A percentile compares a stretch with the other conserved stretches of the same genome.
phyloP scores from a whole-genome alignment of 163 green algal genomes.

The Scenedesmus sp. region DNA sequence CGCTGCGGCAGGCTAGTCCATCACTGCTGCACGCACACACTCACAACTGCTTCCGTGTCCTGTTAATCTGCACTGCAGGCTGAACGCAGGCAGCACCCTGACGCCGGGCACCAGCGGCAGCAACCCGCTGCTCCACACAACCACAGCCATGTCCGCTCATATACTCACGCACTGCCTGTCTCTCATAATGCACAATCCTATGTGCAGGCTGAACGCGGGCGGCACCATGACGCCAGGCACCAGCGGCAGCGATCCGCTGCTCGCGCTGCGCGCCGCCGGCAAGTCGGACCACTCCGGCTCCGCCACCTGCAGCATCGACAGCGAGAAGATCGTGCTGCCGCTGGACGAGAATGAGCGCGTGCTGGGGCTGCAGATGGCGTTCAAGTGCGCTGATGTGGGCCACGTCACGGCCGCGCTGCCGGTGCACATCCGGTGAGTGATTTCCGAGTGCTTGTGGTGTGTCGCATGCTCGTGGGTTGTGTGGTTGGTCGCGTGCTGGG shows the following conservation, averaged over 20 bases:
- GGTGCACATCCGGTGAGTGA: slow-evolving; percentile 62
- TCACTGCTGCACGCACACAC: background rate
- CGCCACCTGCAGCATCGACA: slow-evolving; percentile 3
- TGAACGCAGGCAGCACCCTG: slow-evolving; percentile 9
- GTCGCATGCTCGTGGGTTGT: too few relatives aligned
- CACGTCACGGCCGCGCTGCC: slow-evolving; percentile 64
- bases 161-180: too few relatives aligned
- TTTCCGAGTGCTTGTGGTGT: background rate
- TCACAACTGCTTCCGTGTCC: background rate
- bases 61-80: background rate
- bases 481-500: slow-evolving; percentile 47
- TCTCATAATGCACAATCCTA: too few relatives aligned
- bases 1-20: too few relatives aligned
- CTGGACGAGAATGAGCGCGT: slow-evolving; percentile 69
- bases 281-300: background rate
- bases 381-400: slow-evolving; percentile 82
- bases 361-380: slow-evolving; percentile 68
- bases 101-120: slow-evolving; percentile 22
- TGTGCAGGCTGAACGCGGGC: slow-evolving; percentile 10
- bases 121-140: background rate
- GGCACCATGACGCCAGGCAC: slow-evolving; percentile 38
- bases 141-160: too few relatives aligned
- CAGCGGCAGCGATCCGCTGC: slow-evolving; percentile 39
- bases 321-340: slow-evolving; percentile 61
- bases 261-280: slow-evolving; percentile 10